phyloP scores from a whole-genome alignment of 169 alveolate species.

The Besnoitia besnoiti region DNA sequence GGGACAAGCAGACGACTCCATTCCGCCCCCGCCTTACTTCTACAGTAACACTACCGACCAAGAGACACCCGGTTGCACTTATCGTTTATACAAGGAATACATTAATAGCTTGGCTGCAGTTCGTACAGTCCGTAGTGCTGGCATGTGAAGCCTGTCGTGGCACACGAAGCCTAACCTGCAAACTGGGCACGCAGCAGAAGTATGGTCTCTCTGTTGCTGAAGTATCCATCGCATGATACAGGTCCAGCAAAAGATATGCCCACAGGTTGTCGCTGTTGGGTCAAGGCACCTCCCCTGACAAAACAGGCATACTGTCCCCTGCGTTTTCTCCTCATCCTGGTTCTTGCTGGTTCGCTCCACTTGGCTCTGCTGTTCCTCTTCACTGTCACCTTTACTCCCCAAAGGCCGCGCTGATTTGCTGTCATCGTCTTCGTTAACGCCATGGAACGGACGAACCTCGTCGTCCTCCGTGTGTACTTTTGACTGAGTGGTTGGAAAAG shows the following conservation, averaged over 20 bases:
- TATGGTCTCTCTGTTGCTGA: neutral
- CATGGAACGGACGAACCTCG: neutral
- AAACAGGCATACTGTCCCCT: conserved; percentile 43
- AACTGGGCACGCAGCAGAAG: conserved; percentile 30
- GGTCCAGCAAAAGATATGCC: conserved; percentile 72
- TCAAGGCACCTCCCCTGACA: conserved; percentile 52
- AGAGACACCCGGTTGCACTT: too few relatives aligned
- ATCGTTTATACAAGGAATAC: too few relatives aligned
- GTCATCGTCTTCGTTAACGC: neutral
- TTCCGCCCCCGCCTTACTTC: too few relatives aligned
- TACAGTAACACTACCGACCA: too few relatives aligned
- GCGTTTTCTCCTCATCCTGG: neutral
- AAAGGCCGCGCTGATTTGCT: neutral
- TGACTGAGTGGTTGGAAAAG: neutral
- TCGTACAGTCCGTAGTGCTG: too few relatives aligned
- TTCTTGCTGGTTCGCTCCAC: neutral
- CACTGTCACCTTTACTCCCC: neutral
- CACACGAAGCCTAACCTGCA: neutral
- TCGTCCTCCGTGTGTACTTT: neutral
- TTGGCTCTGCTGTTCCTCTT: neutral
- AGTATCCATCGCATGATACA: conserved; percentile 65
- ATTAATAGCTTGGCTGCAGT: too few relatives aligned
- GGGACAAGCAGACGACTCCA: too few relatives aligned
- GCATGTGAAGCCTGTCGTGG: too few relatives aligned
- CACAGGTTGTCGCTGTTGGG: conserved; percentile 74